Percentiles rank a stretch among this genome's conserved stretches.
Evolutionary conservation across 2,329 filamentous ascomycete species (phyloP).

Genomic region (Ophiostoma tasmaniense): DNA sequence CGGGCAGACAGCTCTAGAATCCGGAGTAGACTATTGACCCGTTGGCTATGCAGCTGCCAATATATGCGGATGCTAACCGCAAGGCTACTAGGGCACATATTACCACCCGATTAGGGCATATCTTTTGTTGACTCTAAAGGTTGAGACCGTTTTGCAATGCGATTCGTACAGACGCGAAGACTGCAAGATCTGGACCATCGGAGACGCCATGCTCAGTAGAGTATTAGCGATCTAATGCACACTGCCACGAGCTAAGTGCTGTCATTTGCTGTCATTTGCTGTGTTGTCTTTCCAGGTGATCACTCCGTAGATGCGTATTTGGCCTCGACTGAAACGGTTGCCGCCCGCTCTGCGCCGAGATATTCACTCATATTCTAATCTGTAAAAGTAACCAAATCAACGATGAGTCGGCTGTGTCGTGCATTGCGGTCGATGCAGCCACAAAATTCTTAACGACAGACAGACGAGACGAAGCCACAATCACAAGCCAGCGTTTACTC

Average conservation of each 20-base stretch:
- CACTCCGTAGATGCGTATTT: too few species aligned
- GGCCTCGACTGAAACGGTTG: not conserved
- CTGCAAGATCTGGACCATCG: not conserved
- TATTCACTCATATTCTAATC: too few species aligned
- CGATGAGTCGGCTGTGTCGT: not conserved
- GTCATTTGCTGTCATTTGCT: too few species aligned
- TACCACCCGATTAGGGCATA: not conserved
- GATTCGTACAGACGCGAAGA: not conserved
- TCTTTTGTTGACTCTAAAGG: not conserved
- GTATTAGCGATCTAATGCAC: not conserved
- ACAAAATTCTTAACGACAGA: not conserved
- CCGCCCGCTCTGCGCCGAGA: not conserved
- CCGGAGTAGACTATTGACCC: not conserved
- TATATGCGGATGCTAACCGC: not conserved
- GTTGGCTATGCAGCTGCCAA: not conserved
- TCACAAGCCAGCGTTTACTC: not conserved
- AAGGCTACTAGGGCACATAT: not conserved
- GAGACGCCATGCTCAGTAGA: not conserved
- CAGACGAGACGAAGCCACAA: not conserved
- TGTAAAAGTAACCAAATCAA: not conserved
- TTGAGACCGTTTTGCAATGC: not conserved
- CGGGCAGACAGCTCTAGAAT: too few species aligned
- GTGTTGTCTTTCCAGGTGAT: too few species aligned
- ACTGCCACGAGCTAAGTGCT: too few species aligned
- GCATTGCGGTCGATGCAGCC: not conserved